A percentile compares a stretch with the other conserved stretches of the same genome.
Evolutionary conservation across 2,329 filamentous ascomycete species (phyloP).

Genomic region (Achaetomium macrosporum): DNA sequence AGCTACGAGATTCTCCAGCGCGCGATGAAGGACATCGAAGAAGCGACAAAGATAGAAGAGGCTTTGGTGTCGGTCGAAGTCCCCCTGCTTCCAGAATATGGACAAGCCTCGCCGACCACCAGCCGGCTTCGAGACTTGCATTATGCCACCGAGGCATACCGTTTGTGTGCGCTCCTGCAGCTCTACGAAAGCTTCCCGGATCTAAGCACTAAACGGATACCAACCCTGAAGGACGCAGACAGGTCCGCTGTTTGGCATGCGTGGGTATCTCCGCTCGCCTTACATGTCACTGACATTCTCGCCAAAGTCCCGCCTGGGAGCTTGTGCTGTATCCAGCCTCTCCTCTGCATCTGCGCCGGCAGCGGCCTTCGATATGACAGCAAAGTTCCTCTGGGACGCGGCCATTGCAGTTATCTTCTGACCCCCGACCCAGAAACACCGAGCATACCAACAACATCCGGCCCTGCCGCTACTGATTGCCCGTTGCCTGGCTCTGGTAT

Average conservation of each 20-base stretch:
- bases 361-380: slow-evolving; percentile 24
- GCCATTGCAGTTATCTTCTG: slow-evolving; percentile 15
- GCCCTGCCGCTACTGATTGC: background rate
- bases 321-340: slow-evolving; percentile 27
- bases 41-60: slow-evolving; percentile 22
- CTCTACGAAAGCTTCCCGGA: slow-evolving; percentile 27
- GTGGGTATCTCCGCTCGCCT: slow-evolving; percentile 22
- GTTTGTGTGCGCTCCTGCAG: slow-evolving; percentile 26
- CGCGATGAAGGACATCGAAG: slow-evolving; percentile 25
- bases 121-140: slow-evolving; percentile 13
- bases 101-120: background rate
- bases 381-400: slow-evolving; percentile 17
- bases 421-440: slow-evolving; percentile 4
- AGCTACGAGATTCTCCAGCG: slow-evolving; percentile 22
- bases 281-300: slow-evolving; percentile 24
- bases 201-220: slow-evolving; percentile 19
- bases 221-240: slow-evolving; percentile 19
- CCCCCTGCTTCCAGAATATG: background rate
- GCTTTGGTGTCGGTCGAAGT: slow-evolving; percentile 19
- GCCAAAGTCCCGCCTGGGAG: slow-evolving; percentile 18
- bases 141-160: slow-evolving; percentile 24
- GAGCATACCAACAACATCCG: background rate
- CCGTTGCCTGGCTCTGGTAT: background rate
- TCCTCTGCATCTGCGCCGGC: slow-evolving; percentile 26
- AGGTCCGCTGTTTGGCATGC: slow-evolving; percentile 18